Conservation (phyloP, 1,284 basidiomycete genomes). For the Pyrrhoderma lamaoense region DNA sequence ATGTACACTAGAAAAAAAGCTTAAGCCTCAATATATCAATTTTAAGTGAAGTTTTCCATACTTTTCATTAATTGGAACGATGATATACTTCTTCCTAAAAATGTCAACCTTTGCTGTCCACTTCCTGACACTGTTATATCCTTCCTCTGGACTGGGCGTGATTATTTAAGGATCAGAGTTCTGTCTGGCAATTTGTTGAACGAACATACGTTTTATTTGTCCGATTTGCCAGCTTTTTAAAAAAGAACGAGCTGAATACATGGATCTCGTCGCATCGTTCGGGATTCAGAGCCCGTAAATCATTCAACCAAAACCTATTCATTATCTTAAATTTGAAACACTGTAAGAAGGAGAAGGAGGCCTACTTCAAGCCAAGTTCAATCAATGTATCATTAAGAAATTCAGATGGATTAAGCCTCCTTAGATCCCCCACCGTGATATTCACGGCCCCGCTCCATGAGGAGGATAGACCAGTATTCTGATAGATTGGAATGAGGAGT, state of each 20-base stretch:
- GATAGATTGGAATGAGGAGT: too few species aligned
- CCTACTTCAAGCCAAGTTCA: slow-evolving; percentile 88
- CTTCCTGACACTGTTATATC: slow-evolving; percentile 82
- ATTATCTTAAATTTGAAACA: slow-evolving; percentile 2
- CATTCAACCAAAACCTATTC: slow-evolving; percentile 58
- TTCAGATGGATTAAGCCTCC: slow-evolving; percentile 67
- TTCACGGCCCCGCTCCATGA: slow-evolving; percentile 65
- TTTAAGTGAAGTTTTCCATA: slow-evolving; percentile 37
- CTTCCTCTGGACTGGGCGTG: slow-evolving; percentile 45
- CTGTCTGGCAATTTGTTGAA: not conserved
- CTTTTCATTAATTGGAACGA: slow-evolving; percentile 97
- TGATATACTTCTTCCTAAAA: slow-evolving; percentile 87
- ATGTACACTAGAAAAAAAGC: slow-evolving; percentile 56
- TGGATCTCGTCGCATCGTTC: slow-evolving; percentile 70
- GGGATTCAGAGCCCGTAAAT: slow-evolving; percentile 47
- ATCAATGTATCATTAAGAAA: slow-evolving; percentile 95
- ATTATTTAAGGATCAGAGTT: slow-evolving; percentile 3
- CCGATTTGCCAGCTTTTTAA: slow-evolving; percentile 67
- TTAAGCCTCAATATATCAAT: not conserved
- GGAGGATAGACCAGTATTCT: slow-evolving; percentile 76
- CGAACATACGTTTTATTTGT: slow-evolving; percentile 57
- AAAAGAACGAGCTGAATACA: slow-evolving; percentile 97
- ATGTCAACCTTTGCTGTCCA: slow-evolving; percentile 89
- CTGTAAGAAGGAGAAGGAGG: not conserved
- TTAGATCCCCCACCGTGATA: slow-evolving; percentile 71